Base-by-base conservation (phyloP, 2,329 filamentous ascomycete species). In the Aureobasidium zeae region DNA sequence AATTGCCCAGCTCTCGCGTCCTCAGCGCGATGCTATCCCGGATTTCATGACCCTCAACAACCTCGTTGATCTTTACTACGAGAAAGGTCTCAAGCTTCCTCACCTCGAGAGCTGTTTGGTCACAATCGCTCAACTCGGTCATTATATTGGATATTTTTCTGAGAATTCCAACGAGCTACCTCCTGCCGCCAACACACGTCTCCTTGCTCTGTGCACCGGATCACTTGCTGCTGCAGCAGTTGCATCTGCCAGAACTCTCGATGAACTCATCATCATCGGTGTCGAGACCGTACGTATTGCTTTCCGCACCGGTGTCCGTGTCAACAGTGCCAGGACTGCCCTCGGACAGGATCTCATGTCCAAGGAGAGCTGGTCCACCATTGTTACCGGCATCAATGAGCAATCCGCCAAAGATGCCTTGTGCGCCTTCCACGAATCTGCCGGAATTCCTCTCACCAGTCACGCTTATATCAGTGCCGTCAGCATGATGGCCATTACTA, bases 191-290 rank as follows among this genome's bases (percentile, higher is more conserved):
- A 76, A 63, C 56, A 67, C 64, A 13, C 60, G 72, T 55, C 66
- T 79, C 17, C 69, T 82, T 20, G 80, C 79, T 46, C 70, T 84
- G 31, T 83, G 80, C 66, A 81, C 78, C 29, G 81, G 81, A 39
- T 68, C 81, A 16, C 74, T 84, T 53, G 79, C 80, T n/a, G 80
- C 77, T n/a, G 68, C 74, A 10, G 80, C 78, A 12, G 73, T 83
- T 45, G 74, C 79, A 10, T 77, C 74, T 16, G 72, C 79, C 22
- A 73, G 72, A 47, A 79, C 76, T 5, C 64, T 82, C 35, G 74
- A 73, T 13, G 70, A 76, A 34, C 64, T 85, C 25, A 66, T 83
- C 16, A 72, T 72, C 5, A 66, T 83, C 38, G 79, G 73, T 39
- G 70, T 80, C 12, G 74, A 82, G 57, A 70, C 75, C 19, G 76